Evolutionary conservation across 306 rosid species (phyloP), one percentile per base, ranked within the genome.

Genomic region (Citrullus mucosospermus): DNA sequence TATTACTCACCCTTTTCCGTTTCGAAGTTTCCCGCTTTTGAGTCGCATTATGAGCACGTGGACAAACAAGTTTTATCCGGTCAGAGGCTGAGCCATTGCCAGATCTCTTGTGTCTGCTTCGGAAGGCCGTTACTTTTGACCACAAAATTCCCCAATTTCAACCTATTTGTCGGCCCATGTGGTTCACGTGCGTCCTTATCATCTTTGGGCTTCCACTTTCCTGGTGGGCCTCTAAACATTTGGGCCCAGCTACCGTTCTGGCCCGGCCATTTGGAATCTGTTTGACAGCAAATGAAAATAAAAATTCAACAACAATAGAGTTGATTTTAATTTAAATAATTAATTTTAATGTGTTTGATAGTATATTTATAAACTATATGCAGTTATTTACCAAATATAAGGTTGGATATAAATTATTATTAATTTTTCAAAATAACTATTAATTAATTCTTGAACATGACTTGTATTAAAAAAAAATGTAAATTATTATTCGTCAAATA

Each of bases 1-100:
- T 36, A 36, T 28, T 15, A 15, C 20, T 51, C 44, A 70, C 75
- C 17, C 46, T 22, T 48, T 25, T 6, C 6, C 54, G 75, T 53
- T 78, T 81, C 71, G 84, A 80, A 85, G 91, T 88, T 92, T 86
- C 88, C 90, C 91, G 93, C 89, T 83, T 76, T 82, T 2, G 28
- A 0, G 67, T 13, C 57, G 56, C 73, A n/a, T n/a, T 41, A 25
- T 16, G 50, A 39, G 72, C 72, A 59, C 51, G 73, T 74, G 66
- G 66, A 25, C 41, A 7, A 5, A 58, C 11, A 12, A 25, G 6
- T 41, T 18, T 9, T 18, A 39, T 41, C 39, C 50, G 39, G 11
- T 41, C 44, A 18, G 73, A 5, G 8, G 9, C 53, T 3, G 25
- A 18, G 0, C 8, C 20, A 53, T 16, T 53, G 56, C 8, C 54